Conservation (phyloP, 2,329 filamentous ascomycete genomes). For the Neofusicoccum laricinum region DNA sequence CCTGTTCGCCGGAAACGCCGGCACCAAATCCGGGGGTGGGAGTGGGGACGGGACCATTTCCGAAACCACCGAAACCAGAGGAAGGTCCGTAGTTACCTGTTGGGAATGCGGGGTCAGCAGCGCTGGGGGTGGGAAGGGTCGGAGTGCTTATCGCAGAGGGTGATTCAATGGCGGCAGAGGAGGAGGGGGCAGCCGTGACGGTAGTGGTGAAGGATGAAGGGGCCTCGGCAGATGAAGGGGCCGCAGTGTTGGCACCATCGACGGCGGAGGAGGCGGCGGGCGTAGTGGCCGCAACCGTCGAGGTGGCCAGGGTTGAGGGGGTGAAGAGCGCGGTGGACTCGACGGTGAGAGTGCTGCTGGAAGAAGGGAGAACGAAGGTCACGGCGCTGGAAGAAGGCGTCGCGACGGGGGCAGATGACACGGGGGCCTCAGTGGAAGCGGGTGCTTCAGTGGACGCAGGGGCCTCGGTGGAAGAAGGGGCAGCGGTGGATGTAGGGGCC, state of each 20-base stretch:
- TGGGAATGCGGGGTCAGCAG: constrained; percentile 4
- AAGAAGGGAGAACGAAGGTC: neutral
- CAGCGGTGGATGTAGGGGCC: neutral
- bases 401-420: neutral
- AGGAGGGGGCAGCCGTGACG: neutral
- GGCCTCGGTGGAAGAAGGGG: neutral
- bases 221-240: neutral
- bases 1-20: neutral
- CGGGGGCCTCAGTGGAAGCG: neutral
- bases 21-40: neutral
- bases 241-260: neutral
- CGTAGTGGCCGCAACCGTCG: neutral
- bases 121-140: neutral
- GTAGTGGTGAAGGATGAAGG: neutral
- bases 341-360: neutral
- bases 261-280: neutral
- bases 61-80: neutral
- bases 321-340: neutral
- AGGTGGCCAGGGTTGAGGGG: neutral
- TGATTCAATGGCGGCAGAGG: neutral
- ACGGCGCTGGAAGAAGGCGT: constrained; percentile 5
- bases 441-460: neutral
- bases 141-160: neutral
- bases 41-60: neutral
- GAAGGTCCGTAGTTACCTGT: neutral